Evolutionary conservation across 208 protist species (phyloP), one percentile per base, ranked within the genome.

Genomic region (Acanthamoeba lenticulata): DNA sequence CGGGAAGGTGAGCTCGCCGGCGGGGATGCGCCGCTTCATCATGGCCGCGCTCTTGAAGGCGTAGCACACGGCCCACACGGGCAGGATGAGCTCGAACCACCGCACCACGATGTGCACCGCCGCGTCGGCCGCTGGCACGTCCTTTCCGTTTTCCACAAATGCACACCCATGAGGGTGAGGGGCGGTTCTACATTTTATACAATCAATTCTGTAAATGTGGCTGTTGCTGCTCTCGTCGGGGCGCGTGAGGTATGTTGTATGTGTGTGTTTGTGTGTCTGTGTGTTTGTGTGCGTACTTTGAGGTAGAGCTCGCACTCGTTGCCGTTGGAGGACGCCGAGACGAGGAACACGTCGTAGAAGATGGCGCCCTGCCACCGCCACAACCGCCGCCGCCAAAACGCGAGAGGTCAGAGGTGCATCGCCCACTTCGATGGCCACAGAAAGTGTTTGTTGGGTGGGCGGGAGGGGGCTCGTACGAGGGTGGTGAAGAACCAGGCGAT

Each of bases 401-500:
- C 15, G 45, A 15, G 15, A 1, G 1, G 52, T 21, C 17, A 11
- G 2, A 21, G 52, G 27, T 2, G 27, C 52, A 57, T 57, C 52
- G 27, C 45, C 45, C 45, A 57, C 7, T 2, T 21, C 2, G 15
- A 21, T 3, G 7, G 1, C 1, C 52, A 57, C 27, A 1, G 52
- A 57, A 24, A 2, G 52, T 19, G 52, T 60, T 21, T 60, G 52
- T 60, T 60, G 6, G 36, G 9, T 32, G 29, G 15, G 21, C 0
- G 29, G 36, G 0, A 5, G 29, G 17, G 29, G 36, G 36, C 0
- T 9, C 65, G 36, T 52, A 83, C 72, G 45, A 90, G 49, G 3
- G 83, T 90, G 21, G 83, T 90, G 36, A 90, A 90, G 49, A 90
- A 90, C 83, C 83, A 90, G 19, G 65, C 83, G 27, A 90, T 90